Conservation (phyloP, 2,329 filamentous ascomycete species). For the Aspergillus hiratsukae region DNA sequence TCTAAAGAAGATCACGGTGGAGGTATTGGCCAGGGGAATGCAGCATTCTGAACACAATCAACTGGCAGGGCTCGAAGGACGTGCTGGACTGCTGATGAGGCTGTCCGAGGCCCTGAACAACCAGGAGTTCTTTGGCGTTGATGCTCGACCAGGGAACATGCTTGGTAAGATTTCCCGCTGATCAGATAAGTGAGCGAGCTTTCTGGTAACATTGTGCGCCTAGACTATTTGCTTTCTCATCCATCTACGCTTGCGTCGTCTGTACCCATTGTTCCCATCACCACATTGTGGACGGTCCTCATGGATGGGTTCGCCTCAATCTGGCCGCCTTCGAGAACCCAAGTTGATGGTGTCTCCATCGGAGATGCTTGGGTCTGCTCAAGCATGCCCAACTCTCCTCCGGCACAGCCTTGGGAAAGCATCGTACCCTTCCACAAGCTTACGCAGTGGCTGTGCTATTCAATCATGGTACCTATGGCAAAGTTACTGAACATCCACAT, state of each 20-base stretch:
- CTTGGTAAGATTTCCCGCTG: slow-evolving; percentile 58
- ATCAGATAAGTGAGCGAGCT: not conserved
- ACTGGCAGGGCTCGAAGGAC: slow-evolving; percentile 78
- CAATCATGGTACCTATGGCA: slow-evolving; percentile 86
- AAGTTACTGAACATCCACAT: slow-evolving; percentile 76
- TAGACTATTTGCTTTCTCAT: slow-evolving; percentile 89
- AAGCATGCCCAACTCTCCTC: slow-evolving; percentile 67
- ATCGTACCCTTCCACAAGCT: slow-evolving; percentile 92
- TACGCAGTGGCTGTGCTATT: slow-evolving; percentile 92
- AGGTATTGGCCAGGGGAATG: slow-evolving; percentile 72
- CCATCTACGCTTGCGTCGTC: slow-evolving; percentile 84
- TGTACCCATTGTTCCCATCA: slow-evolving; percentile 78
- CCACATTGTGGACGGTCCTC: slow-evolving; percentile 84
- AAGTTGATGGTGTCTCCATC: slow-evolving; percentile 78
- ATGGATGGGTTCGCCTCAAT: slow-evolving; percentile 83
- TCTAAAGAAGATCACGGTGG: slow-evolving; percentile 67
- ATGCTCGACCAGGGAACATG: slow-evolving; percentile 88
- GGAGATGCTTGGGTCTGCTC: slow-evolving; percentile 93
- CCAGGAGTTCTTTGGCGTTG: slow-evolving; percentile 75
- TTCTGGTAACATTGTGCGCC: slow-evolving; percentile 3
- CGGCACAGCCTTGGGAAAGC: slow-evolving; percentile 67
- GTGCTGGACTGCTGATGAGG: slow-evolving; percentile 71
- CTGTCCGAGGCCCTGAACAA: slow-evolving; percentile 74
- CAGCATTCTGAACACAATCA: slow-evolving; percentile 79
- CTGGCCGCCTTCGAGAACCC: slow-evolving; percentile 82